These are phyloP conservation scores for Fimicolochytrium jonesii DNA, from an alignment of 192 early-diverging fungal species.

Conservation along the genomic window DNA sequence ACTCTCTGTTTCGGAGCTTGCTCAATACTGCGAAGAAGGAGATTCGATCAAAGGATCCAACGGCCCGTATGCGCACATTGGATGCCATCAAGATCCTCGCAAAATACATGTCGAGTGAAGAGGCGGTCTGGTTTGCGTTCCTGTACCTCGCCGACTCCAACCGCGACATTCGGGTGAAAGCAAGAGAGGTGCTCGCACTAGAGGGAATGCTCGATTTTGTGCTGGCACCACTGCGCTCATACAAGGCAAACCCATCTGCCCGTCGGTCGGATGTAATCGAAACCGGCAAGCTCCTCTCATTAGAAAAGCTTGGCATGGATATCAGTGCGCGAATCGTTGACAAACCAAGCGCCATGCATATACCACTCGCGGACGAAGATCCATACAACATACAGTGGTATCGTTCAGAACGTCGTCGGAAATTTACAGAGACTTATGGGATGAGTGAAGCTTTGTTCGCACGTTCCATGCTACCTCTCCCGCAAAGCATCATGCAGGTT, in stretches of 20 bases:
- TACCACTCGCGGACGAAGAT: constrained; percentile 36
- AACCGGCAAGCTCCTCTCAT: constrained; percentile 34
- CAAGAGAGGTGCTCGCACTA: constrained; percentile 35
- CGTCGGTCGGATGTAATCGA: constrained; percentile 25
- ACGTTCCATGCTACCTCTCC: constrained; percentile 16
- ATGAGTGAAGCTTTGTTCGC: constrained; percentile 32
- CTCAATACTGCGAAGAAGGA: constrained; percentile 46
- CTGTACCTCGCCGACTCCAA: constrained; percentile 46
- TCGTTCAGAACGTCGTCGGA: constrained; percentile 36
- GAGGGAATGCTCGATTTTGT: constrained; percentile 47
- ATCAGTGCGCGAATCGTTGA: constrained; percentile 21
- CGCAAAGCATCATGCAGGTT: constrained; percentile 23
- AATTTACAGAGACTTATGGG: constrained; percentile 40
- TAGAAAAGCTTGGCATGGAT: constrained; percentile 23
- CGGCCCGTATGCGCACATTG: constrained; percentile 34
- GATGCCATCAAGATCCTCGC: constrained; percentile 42
- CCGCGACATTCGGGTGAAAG: constrained; percentile 35
- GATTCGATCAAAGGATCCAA: constrained; percentile 36
- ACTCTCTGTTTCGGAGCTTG: constrained; percentile 45
- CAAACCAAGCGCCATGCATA: no score
- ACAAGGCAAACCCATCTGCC: constrained; percentile 19
- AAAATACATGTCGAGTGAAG: constrained; percentile 41
- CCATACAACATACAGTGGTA: constrained; percentile 50
- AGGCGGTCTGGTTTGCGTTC: constrained; percentile 45
- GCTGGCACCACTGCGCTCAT: constrained; percentile 16